Evolutionary conservation across 129 eudicot genomes (phyloP), one percentile per base, ranked within the genome.

Genomic region (Flaveria trinervia): DNA sequence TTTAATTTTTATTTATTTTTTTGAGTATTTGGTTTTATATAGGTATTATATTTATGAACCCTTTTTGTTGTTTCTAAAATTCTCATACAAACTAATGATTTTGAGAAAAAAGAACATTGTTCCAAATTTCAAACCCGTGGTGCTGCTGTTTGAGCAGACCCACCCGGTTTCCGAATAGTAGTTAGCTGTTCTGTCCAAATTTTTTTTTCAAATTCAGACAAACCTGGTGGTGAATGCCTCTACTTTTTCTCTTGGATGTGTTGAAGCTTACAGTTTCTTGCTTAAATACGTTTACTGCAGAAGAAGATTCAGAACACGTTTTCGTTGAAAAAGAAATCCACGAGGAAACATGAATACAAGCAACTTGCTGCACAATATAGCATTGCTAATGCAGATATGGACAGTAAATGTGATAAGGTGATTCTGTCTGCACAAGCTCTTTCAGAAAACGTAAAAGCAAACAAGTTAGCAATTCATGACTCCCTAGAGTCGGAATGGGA

Each of bases 401-500:
- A 77, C 45, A 68, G 3, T 70, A 67, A 73, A 7, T 70, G n/a
- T 16, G 61, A 44, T 1, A 77, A 57, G 3, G 51, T 15, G 25
- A 44, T 26, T 49, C 23, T 49, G 57, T 57, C 45, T 61, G 61
- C 55, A 48, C 33, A 20, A 10, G 60, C 75, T 67, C 59, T 43
- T 52, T 6, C 50, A 4, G 12, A 25, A 48, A 71, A 68, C 39
- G 39, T 74, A 11, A 65, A 74, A 60, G 36, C 73, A 48, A 28
- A 43, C 18, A 71, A 78, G n/a, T 60, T 68, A 48, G 44, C 62
- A 51, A 43, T 76, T 74, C 20, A 41, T 25, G 91, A 78, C 65
- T 57, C 77, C 0, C 74, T 79, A 9, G 96, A 88, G 59, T 88
- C 88, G 0, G 98, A 92, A 28, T 92, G 96, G 98, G 98, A 90